Base-by-base conservation (phyloP, 805 yeast genomes). In the Clavispora vitiphila region DNA sequence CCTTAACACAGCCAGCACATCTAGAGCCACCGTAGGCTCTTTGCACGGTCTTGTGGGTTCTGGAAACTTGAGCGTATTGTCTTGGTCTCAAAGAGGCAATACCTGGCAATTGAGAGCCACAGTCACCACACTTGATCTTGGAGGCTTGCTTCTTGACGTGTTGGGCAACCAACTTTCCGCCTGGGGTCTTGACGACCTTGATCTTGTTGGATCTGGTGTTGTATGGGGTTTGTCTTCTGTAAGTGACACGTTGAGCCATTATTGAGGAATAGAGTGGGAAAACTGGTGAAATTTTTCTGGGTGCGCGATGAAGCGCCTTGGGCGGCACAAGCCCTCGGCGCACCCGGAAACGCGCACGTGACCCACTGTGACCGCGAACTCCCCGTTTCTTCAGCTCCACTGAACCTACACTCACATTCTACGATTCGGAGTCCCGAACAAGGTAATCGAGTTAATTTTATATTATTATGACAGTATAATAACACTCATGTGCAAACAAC, bases 131-230 rank as follows among this genome's bases (percentile, higher is more conserved):
- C 72, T 81, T 83, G 69, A 83, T 84, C 77, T 87, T 81, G 65
- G 95, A 71, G 65, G 88, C 96, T 60, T 68, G 67, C 83, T 89
- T 89, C 85, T 87, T 87, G 69, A 88, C 79, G 80, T 93, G 99
- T 76, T 90, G 96, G 70, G 96, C 96, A 71, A 89, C 83, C 76
- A 93, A 83, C 76, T 84, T 85, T 72, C 98, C 98, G 83, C 99
- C 99, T 76, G 99, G 99, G 77, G 99, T 93, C 87, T 91, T 93
- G 66, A 91, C 96, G 76, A 91, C 95, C 90, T 86, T 91, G 81
- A 93, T 91, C 81, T 86, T 87, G 96, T 93, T 93, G 64, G 99
- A 93, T 77, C 83, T 85, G 84, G 99, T 90, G 96, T 93, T 93
- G 96, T 89, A 55, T 50, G 58, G 58, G 49, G 56, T 55, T 44